Evolutionary conservation across 495 filamentous ascomycete species (phyloP).

Genomic region (Astrothelium macrocarpum): DNA sequence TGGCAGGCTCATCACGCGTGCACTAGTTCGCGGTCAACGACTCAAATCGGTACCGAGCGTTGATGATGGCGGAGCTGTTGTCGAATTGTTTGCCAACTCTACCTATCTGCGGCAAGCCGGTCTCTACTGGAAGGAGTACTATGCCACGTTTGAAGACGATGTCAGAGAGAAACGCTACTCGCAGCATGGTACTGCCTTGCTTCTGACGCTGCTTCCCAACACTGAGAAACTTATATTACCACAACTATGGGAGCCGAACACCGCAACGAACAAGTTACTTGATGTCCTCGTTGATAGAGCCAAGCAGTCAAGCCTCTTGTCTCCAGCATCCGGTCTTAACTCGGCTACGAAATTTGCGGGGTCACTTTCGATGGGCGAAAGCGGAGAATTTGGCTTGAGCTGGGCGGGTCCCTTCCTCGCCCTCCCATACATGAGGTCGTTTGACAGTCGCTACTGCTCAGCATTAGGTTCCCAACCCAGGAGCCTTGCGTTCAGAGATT

Average conservation of each 20-base stretch:
- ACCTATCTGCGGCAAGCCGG: conserved; percentile 27
- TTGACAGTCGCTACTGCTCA: conserved; percentile 22
- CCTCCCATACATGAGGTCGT: conserved; percentile 26
- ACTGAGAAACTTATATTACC: conserved; percentile 26
- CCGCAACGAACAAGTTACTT: conserved; percentile 25
- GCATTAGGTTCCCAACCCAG: conserved; percentile 15
- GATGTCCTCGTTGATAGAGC: conserved; percentile 21
- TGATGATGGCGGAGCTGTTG: conserved; percentile 23
- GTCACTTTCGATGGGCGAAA: conserved; percentile 12
- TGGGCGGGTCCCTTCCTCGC: conserved; percentile 26
- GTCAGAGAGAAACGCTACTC: conserved; percentile 26
- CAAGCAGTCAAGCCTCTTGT: conserved; percentile 18
- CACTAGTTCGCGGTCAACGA: conserved; percentile 15
- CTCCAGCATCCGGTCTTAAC: conserved; percentile 18
- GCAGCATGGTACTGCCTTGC: conserved; percentile 30
- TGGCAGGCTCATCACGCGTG: conserved; percentile 18
- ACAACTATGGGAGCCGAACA: conserved; percentile 21
- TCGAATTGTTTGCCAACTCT: conserved; percentile 27
- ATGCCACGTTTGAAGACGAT: conserved; percentile 26
- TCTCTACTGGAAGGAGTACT: conserved; percentile 34
- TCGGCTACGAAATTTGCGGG: conserved; percentile 22
- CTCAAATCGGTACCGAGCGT: conserved; percentile 17
- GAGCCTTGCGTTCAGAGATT: conserved; percentile 18
- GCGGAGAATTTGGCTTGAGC: conserved; percentile 21
- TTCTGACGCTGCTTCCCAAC: conserved; percentile 33